Percentiles rank a stretch among this genome's conserved stretches.
Evolutionary conservation across 192 early-diverging fungal species (phyloP).

Genomic region (Umbelopsis ramanniana): DNA sequence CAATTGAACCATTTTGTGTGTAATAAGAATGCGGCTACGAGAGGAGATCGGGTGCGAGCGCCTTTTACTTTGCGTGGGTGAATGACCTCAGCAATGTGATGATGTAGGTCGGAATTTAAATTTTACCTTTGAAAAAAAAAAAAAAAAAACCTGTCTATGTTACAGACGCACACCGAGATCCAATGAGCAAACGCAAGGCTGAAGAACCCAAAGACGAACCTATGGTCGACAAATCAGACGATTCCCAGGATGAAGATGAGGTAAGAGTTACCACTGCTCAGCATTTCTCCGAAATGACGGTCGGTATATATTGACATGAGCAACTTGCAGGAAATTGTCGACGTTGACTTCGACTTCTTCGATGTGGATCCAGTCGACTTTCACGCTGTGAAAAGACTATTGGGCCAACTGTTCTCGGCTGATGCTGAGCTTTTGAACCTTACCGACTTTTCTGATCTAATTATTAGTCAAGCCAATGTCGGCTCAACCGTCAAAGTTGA

Average conservation of each 20-base stretch:
- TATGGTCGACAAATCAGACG: neutral
- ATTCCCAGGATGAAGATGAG: constrained; percentile 4
- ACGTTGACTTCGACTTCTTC: constrained; percentile 97
- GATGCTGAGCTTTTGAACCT: constrained; percentile 78
- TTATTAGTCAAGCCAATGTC: constrained; percentile 74
- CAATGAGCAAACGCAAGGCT: constrained; percentile 21
- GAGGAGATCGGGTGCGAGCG: neutral
- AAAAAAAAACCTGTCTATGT: neutral
- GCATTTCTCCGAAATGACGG: neutral
- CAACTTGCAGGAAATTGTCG: constrained; percentile 59
- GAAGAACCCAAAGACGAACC: neutral
- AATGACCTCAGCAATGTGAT: constrained; percentile 16
- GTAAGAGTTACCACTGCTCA: neutral
- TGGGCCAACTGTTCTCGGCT: constrained; percentile 77
- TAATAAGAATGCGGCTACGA: neutral
- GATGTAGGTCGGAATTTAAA: neutral
- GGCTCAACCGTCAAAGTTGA: constrained; percentile 93
- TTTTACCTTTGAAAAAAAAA: neutral
- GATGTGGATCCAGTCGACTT: constrained; percentile 89
- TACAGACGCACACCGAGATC: neutral
- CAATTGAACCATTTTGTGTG: constrained; percentile 44
- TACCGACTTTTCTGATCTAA: constrained; percentile 80
- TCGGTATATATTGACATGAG: neutral
- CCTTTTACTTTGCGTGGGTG: neutral
- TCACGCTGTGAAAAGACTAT: constrained; percentile 88